phyloP scores from a whole-genome alignment of 2,329 filamentous ascomycete species.

The Calonectria hongkongensis region DNA sequence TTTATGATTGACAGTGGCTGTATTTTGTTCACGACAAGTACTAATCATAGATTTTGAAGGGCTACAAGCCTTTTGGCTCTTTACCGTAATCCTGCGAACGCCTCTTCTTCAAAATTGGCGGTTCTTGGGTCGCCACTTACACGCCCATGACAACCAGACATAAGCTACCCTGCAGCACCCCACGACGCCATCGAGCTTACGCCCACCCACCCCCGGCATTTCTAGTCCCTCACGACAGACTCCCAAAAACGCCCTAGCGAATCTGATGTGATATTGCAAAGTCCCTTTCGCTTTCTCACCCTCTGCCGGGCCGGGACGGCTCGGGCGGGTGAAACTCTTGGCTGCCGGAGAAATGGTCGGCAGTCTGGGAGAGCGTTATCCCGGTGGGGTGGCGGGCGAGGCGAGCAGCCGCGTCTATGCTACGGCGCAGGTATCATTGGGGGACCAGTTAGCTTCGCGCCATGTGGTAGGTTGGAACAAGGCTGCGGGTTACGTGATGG shows the following conservation, averaged over 20 bases:
- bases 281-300: background rate
- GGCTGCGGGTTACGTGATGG: slow-evolving; percentile 37
- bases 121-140: too few species aligned
- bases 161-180: slow-evolving; percentile 1
- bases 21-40: too few species aligned
- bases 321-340: slow-evolving; percentile 42
- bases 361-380: slow-evolving; percentile 16
- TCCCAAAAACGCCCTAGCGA: slow-evolving; percentile 1
- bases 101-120: too few species aligned
- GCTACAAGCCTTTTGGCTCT: too few species aligned
- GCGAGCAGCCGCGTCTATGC: background rate
- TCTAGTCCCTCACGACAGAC: background rate
- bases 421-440: background rate
- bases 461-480: slow-evolving; percentile 2
- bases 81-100: too few species aligned
- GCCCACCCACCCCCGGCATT: background rate
- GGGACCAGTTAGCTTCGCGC: background rate
- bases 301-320: slow-evolving; percentile 37
- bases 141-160: too few species aligned
- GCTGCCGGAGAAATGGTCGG: slow-evolving; percentile 19
- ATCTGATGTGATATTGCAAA: slow-evolving; percentile 21
- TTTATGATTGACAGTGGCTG: too few species aligned
- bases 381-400: slow-evolving; percentile 17
- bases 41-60: too few species aligned
- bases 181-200: background rate